phyloP scores from a whole-genome alignment of 2,329 filamentous ascomycete genomes.

The Ploettnerulaceae sp. region DNA sequence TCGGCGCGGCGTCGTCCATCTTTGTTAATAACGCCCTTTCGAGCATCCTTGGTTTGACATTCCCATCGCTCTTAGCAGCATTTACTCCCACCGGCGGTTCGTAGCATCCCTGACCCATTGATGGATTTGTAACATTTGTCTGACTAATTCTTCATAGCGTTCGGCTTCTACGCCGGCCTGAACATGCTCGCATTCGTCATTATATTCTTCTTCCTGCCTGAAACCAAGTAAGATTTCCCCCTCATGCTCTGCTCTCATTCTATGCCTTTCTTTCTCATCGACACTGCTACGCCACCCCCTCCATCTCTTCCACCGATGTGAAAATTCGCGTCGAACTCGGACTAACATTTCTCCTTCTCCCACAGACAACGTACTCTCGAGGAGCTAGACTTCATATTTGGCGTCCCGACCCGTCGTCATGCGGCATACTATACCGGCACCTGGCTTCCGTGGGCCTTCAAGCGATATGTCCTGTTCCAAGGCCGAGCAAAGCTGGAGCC shows the following conservation, averaged over 20 bases:
- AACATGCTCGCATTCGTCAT: constrained; percentile 51
- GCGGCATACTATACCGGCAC: constrained; percentile 28
- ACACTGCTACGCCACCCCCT: too few relatives aligned
- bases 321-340: too few relatives aligned
- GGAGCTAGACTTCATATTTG: constrained; percentile 44
- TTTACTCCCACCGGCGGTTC: constrained; percentile 28
- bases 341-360: too few relatives aligned
- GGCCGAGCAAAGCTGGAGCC: constrained; percentile 44
- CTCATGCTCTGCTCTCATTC: not conserved
- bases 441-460: constrained; percentile 23
- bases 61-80: constrained; percentile 27
- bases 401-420: constrained; percentile 29
- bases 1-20: constrained; percentile 57
- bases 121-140: too few relatives aligned
- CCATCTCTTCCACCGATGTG: too few relatives aligned
- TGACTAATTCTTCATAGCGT: constrained; percentile 34
- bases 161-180: constrained; percentile 50
- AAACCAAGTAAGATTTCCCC: constrained; percentile 55
- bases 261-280: not conserved
- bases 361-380: constrained; percentile 33
- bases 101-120: not conserved
- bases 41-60: constrained; percentile 38
- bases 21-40: constrained; percentile 57
- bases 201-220: constrained; percentile 53
- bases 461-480: constrained; percentile 20